Base-by-base conservation (phyloP, 352 stramenopile genomes). In the Phytopythium kandeliae region DNA sequence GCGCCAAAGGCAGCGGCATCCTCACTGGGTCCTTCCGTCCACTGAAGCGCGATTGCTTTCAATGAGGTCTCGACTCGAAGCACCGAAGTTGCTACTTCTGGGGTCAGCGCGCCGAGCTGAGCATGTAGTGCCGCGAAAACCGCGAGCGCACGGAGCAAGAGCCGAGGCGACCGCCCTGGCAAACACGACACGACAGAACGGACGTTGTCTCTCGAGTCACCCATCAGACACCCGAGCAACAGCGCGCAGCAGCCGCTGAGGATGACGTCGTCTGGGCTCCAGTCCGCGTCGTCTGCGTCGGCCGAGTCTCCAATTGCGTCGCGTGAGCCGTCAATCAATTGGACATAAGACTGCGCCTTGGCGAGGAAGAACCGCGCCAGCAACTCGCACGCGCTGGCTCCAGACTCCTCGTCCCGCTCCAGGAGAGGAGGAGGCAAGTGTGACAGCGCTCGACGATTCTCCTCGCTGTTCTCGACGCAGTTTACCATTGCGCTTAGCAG, bases 61-160 rank as follows among this genome's bases (percentile, higher is more conserved):
- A 91, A 41, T 4, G 83, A 44, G n/a, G 71, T 66, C 64, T 93
- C 82, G 15, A 93, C 68, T 16, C 85, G 53, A 2, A 91, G 58
- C 43, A 86, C 71, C 0, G 82, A 89, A 16, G 78, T 63, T 2
- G 68, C 75, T 6, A 90, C 59, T 30, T 91, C 82, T 8, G 68
- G 61, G 0, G 82, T 89, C 34, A 93, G 48, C 2, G 79, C 80
- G 13, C 75, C 79, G 47, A 93, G 78, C 34, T 93, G 82, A 17
- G 79, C 79, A 46, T 93, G 72, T 0, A 93, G 55, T n/a, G 78
- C 74, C 1, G 79, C 74, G 59, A 91, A 93, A 6, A 75, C 78
- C 30, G 62, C 54, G 4, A 93, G 50, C 9, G 75, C 65, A 33
- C 77, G 68, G 17, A 90, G 54, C 15, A 91, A 44, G 7, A 89